Percentiles rank a stretch among this genome's conserved stretches.
These are phyloP conservation scores for Moesziomyces globuligerus DNA, from an alignment of 1,284 basidiomycete genomes.

Conservation along the genomic window DNA sequence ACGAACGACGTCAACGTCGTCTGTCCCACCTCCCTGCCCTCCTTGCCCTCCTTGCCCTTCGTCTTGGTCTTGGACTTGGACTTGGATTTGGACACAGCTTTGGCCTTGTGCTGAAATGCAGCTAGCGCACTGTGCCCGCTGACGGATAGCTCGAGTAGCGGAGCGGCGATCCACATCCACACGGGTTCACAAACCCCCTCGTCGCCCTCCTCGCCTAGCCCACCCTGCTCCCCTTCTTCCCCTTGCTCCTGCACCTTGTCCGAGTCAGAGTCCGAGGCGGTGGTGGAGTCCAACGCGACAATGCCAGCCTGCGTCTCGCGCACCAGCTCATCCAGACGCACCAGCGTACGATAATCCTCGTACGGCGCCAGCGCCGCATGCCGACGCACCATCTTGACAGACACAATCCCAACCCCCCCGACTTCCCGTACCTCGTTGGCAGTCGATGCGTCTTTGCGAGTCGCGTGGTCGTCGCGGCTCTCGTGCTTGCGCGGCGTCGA, in stretches of 20 bases:
- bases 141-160: slow-evolving; percentile 15
- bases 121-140: no score
- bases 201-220: no score
- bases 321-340: slow-evolving; percentile 13
- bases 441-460: neutral
- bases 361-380: slow-evolving; percentile 35
- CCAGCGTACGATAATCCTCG: slow-evolving; percentile 25
- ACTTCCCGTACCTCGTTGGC: slow-evolving; percentile 2
- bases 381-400: slow-evolving; percentile 24
- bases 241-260: slow-evolving; percentile 1
- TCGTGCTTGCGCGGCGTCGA: neutral
- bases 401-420: slow-evolving; percentile 18
- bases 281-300: no score
- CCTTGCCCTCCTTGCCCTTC: slow-evolving; percentile 4
- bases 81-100: neutral
- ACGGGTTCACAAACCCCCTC: slow-evolving; percentile 1
- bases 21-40: neutral
- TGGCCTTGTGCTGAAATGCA: neutral
- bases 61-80: neutral
- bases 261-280: slow-evolving; percentile 6
- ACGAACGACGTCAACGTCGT: slow-evolving; percentile 16
- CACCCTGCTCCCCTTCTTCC: neutral
- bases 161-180: slow-evolving; percentile 42
- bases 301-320: slow-evolving; percentile 10
- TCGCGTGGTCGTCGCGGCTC: neutral